Evolutionary conservation across 805 yeast species (phyloP).

Genomic region (Candida hungchunana): DNA sequence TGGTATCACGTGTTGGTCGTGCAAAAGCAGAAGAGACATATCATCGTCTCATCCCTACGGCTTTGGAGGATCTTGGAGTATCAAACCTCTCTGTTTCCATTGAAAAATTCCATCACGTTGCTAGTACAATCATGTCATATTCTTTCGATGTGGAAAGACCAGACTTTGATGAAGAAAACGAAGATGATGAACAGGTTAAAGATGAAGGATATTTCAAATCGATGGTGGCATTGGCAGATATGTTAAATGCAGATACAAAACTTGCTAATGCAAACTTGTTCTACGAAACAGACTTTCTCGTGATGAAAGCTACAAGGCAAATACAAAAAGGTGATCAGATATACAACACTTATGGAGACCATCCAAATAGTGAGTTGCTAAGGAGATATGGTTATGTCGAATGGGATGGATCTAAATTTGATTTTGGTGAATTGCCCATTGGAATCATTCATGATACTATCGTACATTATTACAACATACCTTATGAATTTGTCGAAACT

Average conservation of each 20-base stretch:
- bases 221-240: slow-evolving; percentile 92
- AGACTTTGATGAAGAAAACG: slow-evolving; percentile 30
- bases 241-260: slow-evolving; percentile 79
- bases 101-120: slow-evolving; percentile 65
- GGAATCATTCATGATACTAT: slow-evolving; percentile 20
- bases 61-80: slow-evolving; percentile 36
- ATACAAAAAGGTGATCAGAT: slow-evolving; percentile 70
- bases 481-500: slow-evolving; percentile 31
- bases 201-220: slow-evolving; percentile 55
- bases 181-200: slow-evolving; percentile 35
- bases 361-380: slow-evolving; percentile 85
- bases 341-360: slow-evolving; percentile 85
- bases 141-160: slow-evolving; percentile 74
- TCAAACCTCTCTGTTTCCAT: slow-evolving; percentile 38
- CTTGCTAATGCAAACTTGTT: slow-evolving; percentile 70
- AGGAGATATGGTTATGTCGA: slow-evolving; percentile 93
- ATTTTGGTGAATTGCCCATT: slow-evolving; percentile 73
- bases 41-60: slow-evolving; percentile 36
- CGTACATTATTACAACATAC: slow-evolving; percentile 34
- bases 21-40: slow-evolving; percentile 62
- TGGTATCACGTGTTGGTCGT: slow-evolving; percentile 67
- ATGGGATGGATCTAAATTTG: slow-evolving; percentile 61
- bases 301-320: slow-evolving; percentile 64
- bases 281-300: slow-evolving; percentile 43
- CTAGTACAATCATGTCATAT: slow-evolving; percentile 81